Conservation (phyloP, 805 yeast genomes). For the Yarrowia alimentaria region DNA sequence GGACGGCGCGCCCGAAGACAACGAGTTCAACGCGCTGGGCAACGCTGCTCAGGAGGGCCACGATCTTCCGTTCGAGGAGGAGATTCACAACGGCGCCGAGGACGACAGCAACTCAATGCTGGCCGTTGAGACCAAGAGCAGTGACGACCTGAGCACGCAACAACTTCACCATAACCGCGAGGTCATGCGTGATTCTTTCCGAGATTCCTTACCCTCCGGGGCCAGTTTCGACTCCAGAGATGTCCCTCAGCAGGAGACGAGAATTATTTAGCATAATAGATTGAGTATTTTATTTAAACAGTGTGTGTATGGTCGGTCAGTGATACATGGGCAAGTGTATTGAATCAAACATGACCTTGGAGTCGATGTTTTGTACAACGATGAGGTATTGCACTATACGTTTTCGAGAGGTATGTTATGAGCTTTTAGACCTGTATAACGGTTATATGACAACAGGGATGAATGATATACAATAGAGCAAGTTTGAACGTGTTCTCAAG, state of each 20-base stretch:
- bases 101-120: slow-evolving; percentile 26
- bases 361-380: no score
- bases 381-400: no score
- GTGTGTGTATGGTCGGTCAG: no score
- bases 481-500: no score
- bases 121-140: slow-evolving; percentile 23
- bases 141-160: slow-evolving; percentile 13
- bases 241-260: slow-evolving; percentile 19
- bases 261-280: slow-evolving; percentile 13
- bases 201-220: slow-evolving; percentile 21
- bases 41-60: slow-evolving; percentile 39
- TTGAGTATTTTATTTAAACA: slow-evolving; percentile 5
- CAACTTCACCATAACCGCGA: background rate
- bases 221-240: slow-evolving; percentile 19
- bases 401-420: no score
- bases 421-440: no score
- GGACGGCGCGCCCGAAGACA: slow-evolving; percentile 40
- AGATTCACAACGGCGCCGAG: background rate
- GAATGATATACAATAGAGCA: no score
- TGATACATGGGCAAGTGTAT: no score
- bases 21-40: slow-evolving; percentile 72
- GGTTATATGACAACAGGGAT: no score
- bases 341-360: no score
- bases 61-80: slow-evolving; percentile 18
- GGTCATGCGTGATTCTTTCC: slow-evolving; percentile 11